phyloP scores from a whole-genome alignment of 2,329 filamentous ascomycete species.

The Sphaerostilbella broomeana region DNA sequence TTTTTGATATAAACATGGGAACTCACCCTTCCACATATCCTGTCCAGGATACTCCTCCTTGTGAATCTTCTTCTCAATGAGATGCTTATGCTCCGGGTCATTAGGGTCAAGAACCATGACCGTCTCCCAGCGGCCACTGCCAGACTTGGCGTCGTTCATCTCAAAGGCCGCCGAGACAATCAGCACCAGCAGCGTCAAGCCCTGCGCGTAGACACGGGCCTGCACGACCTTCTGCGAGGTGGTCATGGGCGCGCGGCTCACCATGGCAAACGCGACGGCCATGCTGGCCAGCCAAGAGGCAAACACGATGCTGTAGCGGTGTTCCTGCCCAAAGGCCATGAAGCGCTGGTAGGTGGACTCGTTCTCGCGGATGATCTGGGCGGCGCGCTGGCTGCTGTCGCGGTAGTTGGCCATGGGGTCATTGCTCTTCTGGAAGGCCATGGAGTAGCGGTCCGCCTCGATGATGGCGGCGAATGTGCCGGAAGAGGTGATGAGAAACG shows the following conservation, averaged over 20 bases:
- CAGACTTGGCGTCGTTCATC: slow-evolving; percentile 66
- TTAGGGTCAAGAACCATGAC: slow-evolving; percentile 73
- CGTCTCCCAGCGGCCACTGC: slow-evolving; percentile 76
- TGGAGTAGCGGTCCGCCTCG: slow-evolving; percentile 65
- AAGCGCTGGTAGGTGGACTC: slow-evolving; percentile 54
- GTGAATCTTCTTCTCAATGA: slow-evolving; percentile 82
- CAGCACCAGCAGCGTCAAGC: slow-evolving; percentile 76
- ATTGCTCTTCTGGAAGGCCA: slow-evolving; percentile 59
- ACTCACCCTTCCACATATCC: slow-evolving; percentile 83
- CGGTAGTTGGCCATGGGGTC: slow-evolving; percentile 64
- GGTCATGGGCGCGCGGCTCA: slow-evolving; percentile 68
- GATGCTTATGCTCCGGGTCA: slow-evolving; percentile 73
- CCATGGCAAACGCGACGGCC: slow-evolving; percentile 64
- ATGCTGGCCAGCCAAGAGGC: slow-evolving; percentile 76
- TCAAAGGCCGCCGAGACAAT: slow-evolving; percentile 79
- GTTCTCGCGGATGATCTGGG: slow-evolving; percentile 48
- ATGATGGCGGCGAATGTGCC: slow-evolving; percentile 86
- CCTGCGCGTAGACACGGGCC: slow-evolving; percentile 90
- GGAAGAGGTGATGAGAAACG: slow-evolving; percentile 78
- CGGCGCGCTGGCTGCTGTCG: slow-evolving; percentile 53
- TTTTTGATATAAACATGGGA: neutral
- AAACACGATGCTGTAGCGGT: slow-evolving; percentile 84
- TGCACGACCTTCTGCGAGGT: slow-evolving; percentile 85
- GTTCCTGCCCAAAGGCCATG: slow-evolving; percentile 66
- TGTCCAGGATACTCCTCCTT: slow-evolving; percentile 82